A percentile compares a stretch with the other conserved stretches of the same genome.
Conservation (phyloP, 768 basidiomycete species). For the Coprinopsis marcescibilis region DNA sequence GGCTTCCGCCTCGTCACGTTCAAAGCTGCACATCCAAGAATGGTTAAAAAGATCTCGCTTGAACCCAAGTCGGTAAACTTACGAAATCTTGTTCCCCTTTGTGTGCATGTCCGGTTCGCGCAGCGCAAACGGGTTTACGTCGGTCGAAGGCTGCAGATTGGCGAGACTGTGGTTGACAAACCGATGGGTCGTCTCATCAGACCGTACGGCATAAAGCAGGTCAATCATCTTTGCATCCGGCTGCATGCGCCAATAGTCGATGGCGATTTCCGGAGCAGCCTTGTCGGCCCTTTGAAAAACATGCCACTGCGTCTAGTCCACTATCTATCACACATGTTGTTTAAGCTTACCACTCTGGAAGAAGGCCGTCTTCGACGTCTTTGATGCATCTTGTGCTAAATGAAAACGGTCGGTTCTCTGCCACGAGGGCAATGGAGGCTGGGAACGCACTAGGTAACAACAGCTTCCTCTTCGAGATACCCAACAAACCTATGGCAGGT, state of each 20-base stretch:
- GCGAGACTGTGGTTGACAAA: constrained; percentile 97
- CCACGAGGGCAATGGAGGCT: background rate
- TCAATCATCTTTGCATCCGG: constrained; percentile 76
- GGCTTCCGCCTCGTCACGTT: constrained; percentile 58
- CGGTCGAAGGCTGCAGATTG: constrained; percentile 67
- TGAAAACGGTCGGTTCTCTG: background rate
- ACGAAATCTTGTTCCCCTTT: constrained; percentile 76
- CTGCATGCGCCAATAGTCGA: constrained; percentile 88
- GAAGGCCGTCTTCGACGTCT: constrained; percentile 74
- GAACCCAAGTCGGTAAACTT: constrained; percentile 22
- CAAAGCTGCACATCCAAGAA: constrained; percentile 41
- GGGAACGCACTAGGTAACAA: constrained; percentile 73
- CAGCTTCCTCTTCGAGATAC: constrained; percentile 92
- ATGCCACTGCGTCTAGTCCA: background rate
- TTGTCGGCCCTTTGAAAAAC: constrained; percentile 45
- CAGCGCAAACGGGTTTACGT: constrained; percentile 87
- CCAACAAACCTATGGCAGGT: constrained; percentile 90
- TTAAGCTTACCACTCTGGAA: constrained; percentile 67
- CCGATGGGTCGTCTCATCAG: constrained; percentile 88
- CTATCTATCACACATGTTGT: background rate
- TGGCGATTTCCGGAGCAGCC: constrained; percentile 83
- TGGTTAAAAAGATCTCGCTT: background rate
- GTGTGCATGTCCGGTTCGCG: constrained; percentile 83
- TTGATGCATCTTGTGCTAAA: constrained; percentile 72
- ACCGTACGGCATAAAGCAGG: constrained; percentile 86